Base-by-base conservation (phyloP, 768 basidiomycete species). In the Mycena olivaceomarginata region DNA sequence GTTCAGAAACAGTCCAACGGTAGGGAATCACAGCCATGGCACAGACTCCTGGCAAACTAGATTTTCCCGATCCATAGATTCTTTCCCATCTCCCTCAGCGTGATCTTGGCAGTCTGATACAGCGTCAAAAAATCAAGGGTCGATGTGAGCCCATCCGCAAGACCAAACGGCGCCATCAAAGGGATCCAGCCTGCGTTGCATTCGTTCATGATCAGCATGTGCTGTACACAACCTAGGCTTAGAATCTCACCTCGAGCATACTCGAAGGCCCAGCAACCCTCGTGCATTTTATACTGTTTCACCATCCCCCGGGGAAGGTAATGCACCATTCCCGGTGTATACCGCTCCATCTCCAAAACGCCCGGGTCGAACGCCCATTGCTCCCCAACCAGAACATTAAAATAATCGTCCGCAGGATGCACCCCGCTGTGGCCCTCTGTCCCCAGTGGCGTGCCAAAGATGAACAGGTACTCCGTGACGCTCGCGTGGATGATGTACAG, bases 201-300 rank as follows among this genome's bases (percentile, higher is more conserved):
- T 16, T 62, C 8, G 15, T 48, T 48, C 31, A 16, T 16, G 46
- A 48, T 48, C 46, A 48, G 16, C 46, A 16, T 12, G 12, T 6
- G 20, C 8, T n/a, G 13, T 67, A 60, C 48, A 70, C 63, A 56
- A 41, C 41, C 3, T 25, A 25, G 45, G 10, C 16, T 16, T 37
- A 22, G 16, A 13, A 43, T 53, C 91, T 48, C 79, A 97, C 98
- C 98, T 84, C 94, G 86, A 59, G 97, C 98, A 80, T 98, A 97
- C 85, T 99, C 98, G 77, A 99, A 86, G 6, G 98, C 98, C 83
- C 96, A 99, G 83, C 96, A 98, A 9, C 97, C 97, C 74, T 97
- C 92, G 82, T 96, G 96, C 95, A 99, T 98, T 85, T 97, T 98
- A 86, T 99, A 99, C 85, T 99, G 98, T 89, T 98, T 99, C 74